Conservation (phyloP, 176 grass and related monocot genomes). For the Cymbopogon citratus region DNA sequence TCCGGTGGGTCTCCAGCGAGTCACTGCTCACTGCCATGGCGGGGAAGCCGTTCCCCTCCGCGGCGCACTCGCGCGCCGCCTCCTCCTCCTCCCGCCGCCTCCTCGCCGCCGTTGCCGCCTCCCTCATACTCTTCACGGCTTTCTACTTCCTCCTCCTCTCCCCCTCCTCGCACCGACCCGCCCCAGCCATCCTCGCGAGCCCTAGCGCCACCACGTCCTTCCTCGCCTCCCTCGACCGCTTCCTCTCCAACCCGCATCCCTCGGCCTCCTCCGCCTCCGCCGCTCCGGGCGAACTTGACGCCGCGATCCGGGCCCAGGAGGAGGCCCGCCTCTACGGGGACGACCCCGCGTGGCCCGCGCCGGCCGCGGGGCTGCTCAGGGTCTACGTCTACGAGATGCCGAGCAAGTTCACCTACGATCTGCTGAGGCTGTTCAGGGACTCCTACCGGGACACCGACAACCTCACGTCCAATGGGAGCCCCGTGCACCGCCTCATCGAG, state of each 20-base stretch:
- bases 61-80: slow-evolving; percentile 35
- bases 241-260: slow-evolving; percentile 43
- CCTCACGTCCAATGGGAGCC: slow-evolving; percentile 97
- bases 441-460: slow-evolving; percentile 77
- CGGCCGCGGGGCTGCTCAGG: slow-evolving; percentile 46
- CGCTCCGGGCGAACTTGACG: slow-evolving; percentile 26
- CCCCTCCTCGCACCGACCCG: slow-evolving; percentile 18
- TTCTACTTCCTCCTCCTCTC: slow-evolving; percentile 40
- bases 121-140: slow-evolving; percentile 27
- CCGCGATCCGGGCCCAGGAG: slow-evolving; percentile 46
- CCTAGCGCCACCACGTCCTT: slow-evolving; percentile 35
- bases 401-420: slow-evolving; percentile 87
- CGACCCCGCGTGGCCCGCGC: slow-evolving; percentile 39
- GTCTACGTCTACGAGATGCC: slow-evolving; percentile 99
- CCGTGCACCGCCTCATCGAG: slow-evolving; percentile 92
- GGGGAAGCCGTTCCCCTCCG: slow-evolving; percentile 62
- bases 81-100: slow-evolving; percentile 39
- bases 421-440: slow-evolving; percentile 81
- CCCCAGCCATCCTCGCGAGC: neutral
- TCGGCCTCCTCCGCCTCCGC: neutral
- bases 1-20: neutral
- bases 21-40: slow-evolving; percentile 41
- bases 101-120: slow-evolving; percentile 28
- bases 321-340: slow-evolving; percentile 47
- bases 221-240: slow-evolving; percentile 56